Base-by-base conservation (phyloP, 83 land plant species). In the Picea abies region DNA sequence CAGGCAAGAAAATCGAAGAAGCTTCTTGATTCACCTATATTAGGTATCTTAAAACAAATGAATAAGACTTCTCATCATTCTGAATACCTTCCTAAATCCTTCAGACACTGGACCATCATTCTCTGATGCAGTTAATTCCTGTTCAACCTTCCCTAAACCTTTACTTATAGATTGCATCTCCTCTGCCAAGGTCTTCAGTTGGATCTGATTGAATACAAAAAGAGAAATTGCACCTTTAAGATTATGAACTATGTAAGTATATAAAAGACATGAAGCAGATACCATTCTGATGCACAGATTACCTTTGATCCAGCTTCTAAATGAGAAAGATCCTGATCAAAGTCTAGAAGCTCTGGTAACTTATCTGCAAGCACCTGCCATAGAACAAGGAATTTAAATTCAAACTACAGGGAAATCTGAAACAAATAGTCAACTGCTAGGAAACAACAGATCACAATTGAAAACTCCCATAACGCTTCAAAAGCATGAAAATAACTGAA, bases 241-340 rank as follows among this genome's bases (percentile, higher is more conserved):
- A 20, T 52, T 17, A 44, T 63, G 41, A 63, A 19, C 32, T 37
- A 79, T 17, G 52, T 80, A 19, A 60, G 19, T 32, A 23, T 39
- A 77, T 49, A 61, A 17, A 37, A 58, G 25, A 61, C 35, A 41
- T 62, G 23, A 75, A 78, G n/a, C 56, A 37, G 14, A 49, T 17
- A 39, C 72, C 35, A 10, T 80, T 23, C 6, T 41, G 35, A 16
- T 49, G 15, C 66, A 69, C 37, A 79, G 3, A 23, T 56, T 69
- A 96, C 99, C 98, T 95, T 97, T 64, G 99, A 86, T 77, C 96
- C 96, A 73, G 95, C 90, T 81, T 97, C 99, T 79, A 97, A 78
- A 88, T 90, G 90, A 44, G 83, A 79, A 71, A 95, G 88, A 78
- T 97, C 98, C 82, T 86, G 84, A 68, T 94, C 92, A 76, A 97